Base-by-base conservation (phyloP, 495 filamentous ascomycete species). In the Xylaria venustula region DNA sequence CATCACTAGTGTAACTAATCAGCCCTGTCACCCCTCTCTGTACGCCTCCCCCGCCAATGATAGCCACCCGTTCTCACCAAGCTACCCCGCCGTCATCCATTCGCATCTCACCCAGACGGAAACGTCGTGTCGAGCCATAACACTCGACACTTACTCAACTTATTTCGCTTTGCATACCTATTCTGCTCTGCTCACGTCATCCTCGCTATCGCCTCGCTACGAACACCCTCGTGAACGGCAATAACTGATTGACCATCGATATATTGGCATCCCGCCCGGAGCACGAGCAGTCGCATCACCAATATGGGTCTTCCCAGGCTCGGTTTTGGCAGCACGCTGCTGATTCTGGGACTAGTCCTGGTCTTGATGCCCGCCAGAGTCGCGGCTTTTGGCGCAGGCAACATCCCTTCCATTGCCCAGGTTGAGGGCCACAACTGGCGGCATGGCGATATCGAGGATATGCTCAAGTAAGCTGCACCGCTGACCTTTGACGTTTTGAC, bases 371-470 rank as follows among this genome's bases (percentile, higher is more conserved):
- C 89, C 15, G 76, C 82, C 17, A 84, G 80, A 30, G 77, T 84
- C 46, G 78, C 82, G 34, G 94, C 93, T 8, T 98, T 98, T 69
- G 94, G 94, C 50, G 94, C 94, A 25, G 94, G 94, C 26, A 98
- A 97, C 69, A 96, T 97, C 62, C 93, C 94, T 15, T 92, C 88
- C 0, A 94, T 98, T 66, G 91, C 93, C 1, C 86, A 90, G 69
- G 87, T 98, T 64, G 94, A 98, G 75, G 94, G 94, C 22, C 83
- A 89, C 66, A 98, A 98, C 70, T 98, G 91, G 88, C 88, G 94
- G 60, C 94, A 98, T 88, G 94, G 94, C 55, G 81, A 88, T 61
- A 94, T 96, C 62, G 92, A 97, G 77, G 94, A 98, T 74, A 87
- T 91, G 71, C 86, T 98, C 63, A 92, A 92, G 58, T 61, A 54